A percentile compares a stretch with the other conserved stretches of the same genome.
Evolutionary conservation across 164 flowering plant species (phyloP).

Genomic region (Nelumbo lutea): DNA sequence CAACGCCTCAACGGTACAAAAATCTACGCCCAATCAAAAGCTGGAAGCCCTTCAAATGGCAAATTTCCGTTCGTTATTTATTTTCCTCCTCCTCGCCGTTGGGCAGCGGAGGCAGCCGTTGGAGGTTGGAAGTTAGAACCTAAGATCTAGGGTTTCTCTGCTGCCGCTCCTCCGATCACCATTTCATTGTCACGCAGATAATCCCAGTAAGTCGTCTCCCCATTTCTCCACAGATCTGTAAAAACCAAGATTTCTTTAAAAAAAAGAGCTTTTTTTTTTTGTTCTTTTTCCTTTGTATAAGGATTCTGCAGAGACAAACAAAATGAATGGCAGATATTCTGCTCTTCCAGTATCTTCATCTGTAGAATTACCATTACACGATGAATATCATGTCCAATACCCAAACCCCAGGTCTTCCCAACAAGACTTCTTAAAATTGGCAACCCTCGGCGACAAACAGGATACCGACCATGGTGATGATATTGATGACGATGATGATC

Average conservation of each 20-base stretch:
- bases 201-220: background rate
- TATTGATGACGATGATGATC: constrained; percentile 39
- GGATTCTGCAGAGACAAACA: background rate
- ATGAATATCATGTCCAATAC: constrained; percentile 4
- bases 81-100: background rate
- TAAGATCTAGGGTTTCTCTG: constrained; percentile 9
- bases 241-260: background rate
- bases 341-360: constrained; percentile 37
- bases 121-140: background rate
- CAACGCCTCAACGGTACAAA: background rate
- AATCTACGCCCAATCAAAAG: constrained; percentile 3
- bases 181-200: background rate
- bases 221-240: background rate
- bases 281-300: background rate
- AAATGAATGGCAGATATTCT: constrained; percentile 59
- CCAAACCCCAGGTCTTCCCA: constrained; percentile 8
- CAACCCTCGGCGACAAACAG: constrained; percentile 22
- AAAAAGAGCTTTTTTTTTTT: background rate
- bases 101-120: background rate
- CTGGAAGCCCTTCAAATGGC: background rate
- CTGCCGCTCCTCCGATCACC: background rate
- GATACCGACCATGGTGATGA: constrained; percentile 14
- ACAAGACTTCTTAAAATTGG: constrained; percentile 15
- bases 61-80: background rate
- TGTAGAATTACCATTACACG: constrained; percentile 42